Base-by-base conservation (phyloP, 2,329 filamentous ascomycete species). In the Nemania bipapillata region DNA sequence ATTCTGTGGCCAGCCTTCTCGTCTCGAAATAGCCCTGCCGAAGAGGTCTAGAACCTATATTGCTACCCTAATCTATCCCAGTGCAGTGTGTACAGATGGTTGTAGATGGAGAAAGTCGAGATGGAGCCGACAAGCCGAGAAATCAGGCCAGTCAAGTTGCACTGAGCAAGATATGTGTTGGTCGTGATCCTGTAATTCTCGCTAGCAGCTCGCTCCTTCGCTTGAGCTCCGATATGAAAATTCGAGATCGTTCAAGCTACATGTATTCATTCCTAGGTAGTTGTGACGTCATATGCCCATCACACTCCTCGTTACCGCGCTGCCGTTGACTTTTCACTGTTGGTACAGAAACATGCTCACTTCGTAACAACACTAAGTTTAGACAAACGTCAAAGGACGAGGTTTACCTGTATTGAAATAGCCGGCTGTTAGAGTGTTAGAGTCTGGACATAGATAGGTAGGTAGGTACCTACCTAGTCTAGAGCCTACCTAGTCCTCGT, bases 271-370 rank as follows among this genome's bases (percentile, higher is more conserved):
- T 59, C n/a, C 20, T 28, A 35, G 4, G n/a, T 57, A 52, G 65
- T 32, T 40, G 61, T 58, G 57, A 70, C 53, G 60, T 62, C 63
- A 64, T 37, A 50, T 30, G 9, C 3, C 32, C 30, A 37, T 60
- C 49, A 20, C 0, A 15, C n/a, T 35, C 7, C 22, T 28, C 17
- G 17, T 32, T 15, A 15, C 15, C 5, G 5, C 6, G 17, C 17
- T 7, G n/a, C 6, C 24, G 24, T 32, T 12, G 45, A 24, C 4
- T 40, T 4, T 61, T 40, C 4, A 5, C 37, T 8, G n/a, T 55
- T 9, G 6, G 4, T 20, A 15, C 17, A 15, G 47, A 52, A 42
- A 42, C 22, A 15, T 8, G 37, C 17, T 45, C 3, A 28, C 26
- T 2, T 40, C 35, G 30, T 62, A 54, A 45, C n/a, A 5, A 47